Conservation (phyloP, 768 basidiomycete species). For the Russula emetica region DNA sequence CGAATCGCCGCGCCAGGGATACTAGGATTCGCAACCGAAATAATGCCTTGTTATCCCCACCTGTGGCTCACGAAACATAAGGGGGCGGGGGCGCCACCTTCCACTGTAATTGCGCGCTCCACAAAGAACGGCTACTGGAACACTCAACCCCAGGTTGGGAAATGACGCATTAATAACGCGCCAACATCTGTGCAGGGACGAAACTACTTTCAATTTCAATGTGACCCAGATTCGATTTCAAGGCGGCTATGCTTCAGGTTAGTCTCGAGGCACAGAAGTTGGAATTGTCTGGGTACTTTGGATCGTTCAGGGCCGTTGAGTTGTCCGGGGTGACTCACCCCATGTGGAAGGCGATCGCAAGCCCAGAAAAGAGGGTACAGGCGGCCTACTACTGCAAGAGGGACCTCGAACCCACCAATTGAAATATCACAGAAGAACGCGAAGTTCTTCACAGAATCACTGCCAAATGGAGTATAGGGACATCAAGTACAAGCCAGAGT, state of each 20-base stretch:
- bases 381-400: neutral
- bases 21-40: neutral
- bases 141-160: neutral
- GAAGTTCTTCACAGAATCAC: constrained; percentile 4
- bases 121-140: neutral
- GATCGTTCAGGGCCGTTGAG: neutral
- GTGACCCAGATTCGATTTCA: neutral
- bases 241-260: neutral
- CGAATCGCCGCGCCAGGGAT: neutral
- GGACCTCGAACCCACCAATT: neutral
- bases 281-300: neutral
- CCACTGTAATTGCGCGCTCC: neutral
- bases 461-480: constrained; percentile 11
- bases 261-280: neutral
- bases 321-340: too few species aligned
- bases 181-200: neutral
- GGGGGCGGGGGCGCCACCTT: neutral
- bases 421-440: neutral
- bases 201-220: neutral
- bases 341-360: neutral
- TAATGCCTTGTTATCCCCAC: neutral
- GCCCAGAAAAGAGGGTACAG: neutral
- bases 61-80: neutral
- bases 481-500: neutral
- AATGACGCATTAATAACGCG: too few species aligned